Evolutionary conservation across 148 eudicot species (phyloP).

Genomic region (Beta vulgaris): DNA sequence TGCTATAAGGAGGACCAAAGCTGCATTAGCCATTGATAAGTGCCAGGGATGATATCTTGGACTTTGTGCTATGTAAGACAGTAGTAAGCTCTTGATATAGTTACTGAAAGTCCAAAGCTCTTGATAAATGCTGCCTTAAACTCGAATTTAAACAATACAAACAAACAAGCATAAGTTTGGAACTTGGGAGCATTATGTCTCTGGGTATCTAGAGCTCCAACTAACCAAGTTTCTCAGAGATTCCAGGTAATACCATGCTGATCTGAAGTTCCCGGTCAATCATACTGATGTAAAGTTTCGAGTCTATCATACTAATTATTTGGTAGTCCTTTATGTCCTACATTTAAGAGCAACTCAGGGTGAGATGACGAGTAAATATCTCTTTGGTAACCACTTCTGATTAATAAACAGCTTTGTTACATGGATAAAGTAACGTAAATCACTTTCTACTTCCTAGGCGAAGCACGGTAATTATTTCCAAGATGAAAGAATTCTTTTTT

Average conservation of each 20-base stretch:
- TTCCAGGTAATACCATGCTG: neutral
- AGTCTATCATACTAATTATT: neutral
- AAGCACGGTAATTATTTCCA: neutral
- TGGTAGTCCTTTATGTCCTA: neutral
- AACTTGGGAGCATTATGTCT: neutral
- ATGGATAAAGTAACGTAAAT: neutral
- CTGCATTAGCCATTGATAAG: neutral
- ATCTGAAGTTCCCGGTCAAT: neutral
- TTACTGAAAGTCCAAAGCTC: neutral
- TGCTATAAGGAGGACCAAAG: neutral
- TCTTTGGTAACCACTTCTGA: neutral
- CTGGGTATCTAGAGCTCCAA: neutral
- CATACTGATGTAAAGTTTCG: too few relatives aligned
- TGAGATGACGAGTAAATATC: constrained; percentile 2
- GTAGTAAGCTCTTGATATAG: neutral
- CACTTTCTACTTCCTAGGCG: neutral
- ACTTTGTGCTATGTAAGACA: neutral
- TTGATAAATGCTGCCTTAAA: neutral
- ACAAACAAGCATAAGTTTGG: neutral
- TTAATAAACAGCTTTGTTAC: constrained; percentile 2
- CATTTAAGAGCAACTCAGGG: neutral
- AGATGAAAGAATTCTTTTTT: neutral
- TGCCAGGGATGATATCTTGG: neutral
- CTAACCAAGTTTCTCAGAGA: neutral
- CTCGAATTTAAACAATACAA: neutral